Percentiles rank a stretch among this genome's conserved stretches.
These are phyloP conservation scores for Solanum hybrid DNA, from an alignment of 305 asterid genomes.

Conservation along the genomic window DNA sequence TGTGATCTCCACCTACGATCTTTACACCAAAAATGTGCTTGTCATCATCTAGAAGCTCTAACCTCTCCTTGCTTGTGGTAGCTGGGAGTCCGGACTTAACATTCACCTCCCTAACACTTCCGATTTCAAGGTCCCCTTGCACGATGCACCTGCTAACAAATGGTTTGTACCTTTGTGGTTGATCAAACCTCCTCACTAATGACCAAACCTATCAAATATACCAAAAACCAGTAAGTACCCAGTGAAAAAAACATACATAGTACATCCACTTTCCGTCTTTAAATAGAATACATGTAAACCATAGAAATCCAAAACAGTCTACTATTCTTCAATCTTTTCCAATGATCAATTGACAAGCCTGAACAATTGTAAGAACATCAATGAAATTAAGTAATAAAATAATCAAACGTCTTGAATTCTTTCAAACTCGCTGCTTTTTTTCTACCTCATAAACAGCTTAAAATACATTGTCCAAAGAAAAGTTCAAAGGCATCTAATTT, in stretches of 20 bases:
- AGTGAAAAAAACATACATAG: background rate
- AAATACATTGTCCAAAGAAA: background rate
- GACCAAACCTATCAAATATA: constrained; percentile 63
- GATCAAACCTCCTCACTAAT: constrained; percentile 80
- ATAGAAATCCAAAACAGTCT: background rate
- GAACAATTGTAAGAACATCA: background rate
- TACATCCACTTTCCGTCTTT: background rate
- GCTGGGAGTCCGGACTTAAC: constrained; percentile 90
- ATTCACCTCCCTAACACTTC: constrained; percentile 79
- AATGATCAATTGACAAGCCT: background rate
- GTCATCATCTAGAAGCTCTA: constrained; percentile 76
- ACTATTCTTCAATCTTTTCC: background rate
- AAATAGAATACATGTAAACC: background rate
- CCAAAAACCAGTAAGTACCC: background rate
- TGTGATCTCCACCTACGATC: constrained; percentile 93
- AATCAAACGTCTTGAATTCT: background rate
- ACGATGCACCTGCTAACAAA: constrained; percentile 82
- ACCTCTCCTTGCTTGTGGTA: constrained; percentile 85
- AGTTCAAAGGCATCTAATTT: background rate
- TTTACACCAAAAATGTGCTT: constrained; percentile 68
- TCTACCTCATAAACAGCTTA: background rate
- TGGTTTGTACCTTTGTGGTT: constrained; percentile 92
- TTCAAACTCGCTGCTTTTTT: background rate
- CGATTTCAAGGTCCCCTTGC: constrained; percentile 67
- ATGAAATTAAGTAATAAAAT: background rate